These are phyloP conservation scores for Coffea humblotiana DNA, from an alignment of 305 asterid genomes.

Conservation along the genomic window DNA sequence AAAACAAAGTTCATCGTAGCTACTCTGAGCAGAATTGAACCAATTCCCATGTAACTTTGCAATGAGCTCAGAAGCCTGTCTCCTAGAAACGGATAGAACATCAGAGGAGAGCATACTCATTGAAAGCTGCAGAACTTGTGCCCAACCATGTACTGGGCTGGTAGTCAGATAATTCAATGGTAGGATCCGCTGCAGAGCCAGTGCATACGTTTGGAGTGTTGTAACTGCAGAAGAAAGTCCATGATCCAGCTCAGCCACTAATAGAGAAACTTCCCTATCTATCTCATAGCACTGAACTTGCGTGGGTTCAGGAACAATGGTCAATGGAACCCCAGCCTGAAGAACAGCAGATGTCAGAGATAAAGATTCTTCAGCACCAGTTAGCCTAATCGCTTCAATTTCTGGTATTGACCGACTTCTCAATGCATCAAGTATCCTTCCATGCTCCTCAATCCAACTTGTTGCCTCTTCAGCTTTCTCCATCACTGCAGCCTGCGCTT, in stretches of 20 bases:
- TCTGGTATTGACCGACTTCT: slow-evolving; percentile 79
- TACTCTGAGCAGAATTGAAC: slow-evolving; percentile 53
- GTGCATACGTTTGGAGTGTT: slow-evolving; percentile 77
- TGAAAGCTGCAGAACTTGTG: slow-evolving; percentile 71
- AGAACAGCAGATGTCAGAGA: slow-evolving; percentile 85
- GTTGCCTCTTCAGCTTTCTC: slow-evolving; percentile 91
- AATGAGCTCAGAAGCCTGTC: slow-evolving; percentile 80
- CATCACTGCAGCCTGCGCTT: slow-evolving; percentile 68
- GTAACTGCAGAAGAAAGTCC: slow-evolving; percentile 87
- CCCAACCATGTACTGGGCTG: slow-evolving; percentile 96
- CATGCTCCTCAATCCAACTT: slow-evolving; percentile 94
- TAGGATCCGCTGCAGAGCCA: slow-evolving; percentile 84
- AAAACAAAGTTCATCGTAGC: slow-evolving; percentile 79
- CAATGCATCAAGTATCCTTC: slow-evolving; percentile 86
- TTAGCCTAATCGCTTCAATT: slow-evolving; percentile 52
- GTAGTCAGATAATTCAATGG: slow-evolving; percentile 88
- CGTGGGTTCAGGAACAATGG: slow-evolving; percentile 99
- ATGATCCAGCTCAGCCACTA: slow-evolving; percentile 69
- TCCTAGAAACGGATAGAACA: slow-evolving; percentile 60
- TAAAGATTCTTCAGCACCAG: slow-evolving; percentile 71
- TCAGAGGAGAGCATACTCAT: slow-evolving; percentile 75
- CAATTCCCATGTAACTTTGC: slow-evolving; percentile 47
- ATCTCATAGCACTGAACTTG: slow-evolving; percentile 91
- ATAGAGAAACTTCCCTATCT: slow-evolving; percentile 85
- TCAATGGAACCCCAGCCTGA: slow-evolving; percentile 89